Conservation (phyloP, 495 filamentous ascomycete species). For the Podospora anserina region DNA sequence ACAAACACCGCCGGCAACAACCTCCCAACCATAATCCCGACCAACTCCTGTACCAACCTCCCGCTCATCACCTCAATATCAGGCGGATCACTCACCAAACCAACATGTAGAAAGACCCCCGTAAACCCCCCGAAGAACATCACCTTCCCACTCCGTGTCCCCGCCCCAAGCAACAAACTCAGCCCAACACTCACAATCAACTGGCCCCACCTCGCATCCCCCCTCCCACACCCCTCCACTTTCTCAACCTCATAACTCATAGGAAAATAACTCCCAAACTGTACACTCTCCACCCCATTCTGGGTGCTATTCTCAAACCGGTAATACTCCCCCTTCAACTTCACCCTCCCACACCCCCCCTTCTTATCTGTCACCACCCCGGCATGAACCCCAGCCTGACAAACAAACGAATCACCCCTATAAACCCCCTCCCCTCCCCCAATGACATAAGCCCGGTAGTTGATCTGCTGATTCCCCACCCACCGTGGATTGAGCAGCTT, state of each 20-base stretch:
- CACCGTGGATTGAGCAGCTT: constrained; percentile 65
- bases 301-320: constrained; percentile 56
- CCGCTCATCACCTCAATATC: constrained; percentile 18
- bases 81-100: constrained; percentile 74
- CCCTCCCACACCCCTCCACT: constrained; percentile 23
- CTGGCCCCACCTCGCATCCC: constrained; percentile 52
- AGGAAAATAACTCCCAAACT: constrained; percentile 75
- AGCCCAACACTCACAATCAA: constrained; percentile 66
- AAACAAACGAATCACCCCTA: constrained; percentile 74
- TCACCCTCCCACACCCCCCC: constrained; percentile 64
- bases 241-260: constrained; percentile 65
- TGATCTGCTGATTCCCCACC: constrained; percentile 68
- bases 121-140: constrained; percentile 71
- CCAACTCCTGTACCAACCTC: not conserved
- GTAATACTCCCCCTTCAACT: constrained; percentile 63
- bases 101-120: constrained; percentile 74
- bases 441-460: constrained; percentile 66
- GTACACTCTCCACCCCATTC: constrained; percentile 64
- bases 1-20: constrained; percentile 75
- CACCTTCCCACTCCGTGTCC: constrained; percentile 62
- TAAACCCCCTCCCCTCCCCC: constrained; percentile 64
- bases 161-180: constrained; percentile 62
- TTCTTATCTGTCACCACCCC: constrained; percentile 63
- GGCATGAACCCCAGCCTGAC: constrained; percentile 38
- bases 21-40: constrained; percentile 49